Evolutionary conservation across 495 filamentous ascomycete genomes (phyloP), one percentile per base, ranked within the genome.

Genomic region (Jackrogersella multiformis): DNA sequence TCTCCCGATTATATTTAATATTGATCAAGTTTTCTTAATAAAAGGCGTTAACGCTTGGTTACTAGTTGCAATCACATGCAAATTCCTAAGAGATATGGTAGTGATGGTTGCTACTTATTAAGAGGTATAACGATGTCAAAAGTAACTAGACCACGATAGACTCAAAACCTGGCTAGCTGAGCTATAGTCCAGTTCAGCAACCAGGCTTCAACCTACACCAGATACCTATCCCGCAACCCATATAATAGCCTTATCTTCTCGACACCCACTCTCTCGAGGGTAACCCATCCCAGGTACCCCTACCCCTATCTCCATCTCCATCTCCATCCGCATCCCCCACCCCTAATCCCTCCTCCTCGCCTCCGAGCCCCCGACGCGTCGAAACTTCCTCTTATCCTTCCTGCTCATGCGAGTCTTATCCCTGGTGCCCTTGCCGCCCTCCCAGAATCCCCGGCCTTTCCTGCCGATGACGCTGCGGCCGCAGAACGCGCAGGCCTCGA

Each of bases 361-460:
- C 41, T 65, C 70, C 4, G 66, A 65, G 44, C 75, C 75, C 24
- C 78, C 82, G 36, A 79, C 56, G 28, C 88, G 78, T 58, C 87
- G 86, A 72, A 86, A 89, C 80, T 93, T 93, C 71, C 90, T 81
- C 67, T 87, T 87, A 77, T 92, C 89, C 74, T 90, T 92, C 57
- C 87, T 81, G 62, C 88, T 89, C 91, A 93, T 92, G 61, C 83
- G 73, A 16, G 73, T 75, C 73, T 82, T 86, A 74, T 91, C 89
- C 52, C 91, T 78, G n/a, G 89, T 94, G 8, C 92, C 92, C 74
- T 92, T 93, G 1, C 93, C 93, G 13, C 93, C 93, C 78, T 97
- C 93, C 93, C 93, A 97, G 74, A 92, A 97, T 6, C 92, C 93
- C 58, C 80, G 87, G 0, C 90, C 89, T 30, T 70, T 64, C 49